These are phyloP conservation scores for Solanum pinnatisectum DNA, from an alignment of 257 asterid genomes.

Conservation along the genomic window DNA sequence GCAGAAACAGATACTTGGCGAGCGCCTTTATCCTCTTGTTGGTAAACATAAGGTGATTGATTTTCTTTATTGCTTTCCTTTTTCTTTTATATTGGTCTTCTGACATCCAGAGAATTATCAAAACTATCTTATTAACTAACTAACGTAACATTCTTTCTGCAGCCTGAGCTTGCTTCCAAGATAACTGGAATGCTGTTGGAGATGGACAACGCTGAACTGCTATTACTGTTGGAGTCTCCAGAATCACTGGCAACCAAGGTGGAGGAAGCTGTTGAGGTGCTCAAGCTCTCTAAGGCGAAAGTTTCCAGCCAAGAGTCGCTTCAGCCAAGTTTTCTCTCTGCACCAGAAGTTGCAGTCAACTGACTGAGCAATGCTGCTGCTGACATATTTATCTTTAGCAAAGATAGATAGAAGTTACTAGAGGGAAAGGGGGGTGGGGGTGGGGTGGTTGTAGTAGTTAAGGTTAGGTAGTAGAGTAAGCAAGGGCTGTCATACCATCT, in stretches of 20 bases:
- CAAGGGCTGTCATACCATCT: neutral
- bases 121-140: neutral
- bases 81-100: neutral
- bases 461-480: neutral
- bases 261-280: slow-evolving; percentile 73
- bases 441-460: neutral
- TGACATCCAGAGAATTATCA: neutral
- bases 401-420: neutral
- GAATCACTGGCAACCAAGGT: slow-evolving; percentile 61
- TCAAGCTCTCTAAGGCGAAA: slow-evolving; percentile 48
- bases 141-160: neutral
- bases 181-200: slow-evolving; percentile 93
- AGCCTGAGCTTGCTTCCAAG: slow-evolving; percentile 76
- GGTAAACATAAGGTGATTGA: slow-evolving; percentile 50
- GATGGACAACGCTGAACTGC: slow-evolving; percentile 79
- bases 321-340: slow-evolving; percentile 38
- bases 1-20: slow-evolving; percentile 76
- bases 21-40: slow-evolving; percentile 79
- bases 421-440: neutral
- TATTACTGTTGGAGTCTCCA: slow-evolving; percentile 63
- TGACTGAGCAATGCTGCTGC: slow-evolving; percentile 9
- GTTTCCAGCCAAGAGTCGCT: slow-evolving; percentile 41
- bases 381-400: neutral
- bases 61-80: neutral
- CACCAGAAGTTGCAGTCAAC: slow-evolving; percentile 54